A percentile compares a stretch with the other conserved stretches of the same genome.
These are phyloP conservation scores for Diplosphaera chodatii DNA, from an alignment of 139 green algal species.

Conservation along the genomic window DNA sequence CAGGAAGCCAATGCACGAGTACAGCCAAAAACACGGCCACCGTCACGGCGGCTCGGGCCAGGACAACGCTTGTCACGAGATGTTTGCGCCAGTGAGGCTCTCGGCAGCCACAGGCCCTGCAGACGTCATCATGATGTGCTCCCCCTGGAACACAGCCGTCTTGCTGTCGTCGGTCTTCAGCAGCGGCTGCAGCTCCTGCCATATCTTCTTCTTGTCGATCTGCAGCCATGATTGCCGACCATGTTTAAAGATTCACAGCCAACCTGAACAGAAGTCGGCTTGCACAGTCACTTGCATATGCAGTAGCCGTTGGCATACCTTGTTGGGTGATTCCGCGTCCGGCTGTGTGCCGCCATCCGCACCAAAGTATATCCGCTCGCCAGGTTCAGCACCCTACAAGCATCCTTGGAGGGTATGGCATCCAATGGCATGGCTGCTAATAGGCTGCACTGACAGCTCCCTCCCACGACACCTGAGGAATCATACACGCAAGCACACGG, in stretches of 20 bases:
- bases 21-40: too few relatives aligned
- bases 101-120: slow-evolving; percentile 45
- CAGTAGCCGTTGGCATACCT: too few relatives aligned
- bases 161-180: slow-evolving; percentile 42
- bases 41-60: too few relatives aligned
- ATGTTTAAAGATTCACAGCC: neutral
- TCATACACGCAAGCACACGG: too few relatives aligned
- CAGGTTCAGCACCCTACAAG: slow-evolving; percentile 53
- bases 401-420: too few relatives aligned
- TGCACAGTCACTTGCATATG: too few relatives aligned
- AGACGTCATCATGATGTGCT: slow-evolving; percentile 52
- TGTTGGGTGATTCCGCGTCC: slow-evolving; percentile 31
- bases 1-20: too few relatives aligned
- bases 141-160: slow-evolving; percentile 47
- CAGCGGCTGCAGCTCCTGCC: slow-evolving; percentile 61
- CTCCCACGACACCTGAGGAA: too few relatives aligned
- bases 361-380: slow-evolving; percentile 68
- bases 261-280: too few relatives aligned
- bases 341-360: slow-evolving; percentile 21
- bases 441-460: too few relatives aligned
- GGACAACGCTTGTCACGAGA: slow-evolving; percentile 30
- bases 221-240: slow-evolving; percentile 18
- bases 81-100: slow-evolving; percentile 40
- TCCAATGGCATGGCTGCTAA: too few relatives aligned
- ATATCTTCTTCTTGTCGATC: slow-evolving; percentile 85